Base-by-base conservation (phyloP, 140 eudicot species). In the Flaveria floridana region DNA sequence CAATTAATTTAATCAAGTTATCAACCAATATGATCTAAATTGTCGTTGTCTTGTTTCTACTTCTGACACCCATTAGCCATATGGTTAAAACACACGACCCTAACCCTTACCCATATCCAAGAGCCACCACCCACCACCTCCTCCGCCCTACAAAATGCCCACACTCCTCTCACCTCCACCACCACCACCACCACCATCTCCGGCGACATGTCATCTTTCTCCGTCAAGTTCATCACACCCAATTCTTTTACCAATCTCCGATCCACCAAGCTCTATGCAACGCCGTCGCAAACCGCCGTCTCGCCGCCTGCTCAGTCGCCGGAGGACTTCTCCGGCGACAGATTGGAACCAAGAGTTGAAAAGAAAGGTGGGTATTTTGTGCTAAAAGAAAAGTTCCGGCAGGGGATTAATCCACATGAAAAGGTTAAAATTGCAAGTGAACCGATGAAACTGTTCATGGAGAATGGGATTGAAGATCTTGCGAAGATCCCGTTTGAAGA, bases 281-380 rank as follows among this genome's bases (percentile, higher is more conserved):
- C 19, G 14, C 48, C 70, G 37, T 26, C 48, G 10, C 70, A 64
- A 64, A 83, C 90, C 13, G 81, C 88, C 66, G 86, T 80, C 11
- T 84, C 79, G 7, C 80, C 87, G 57, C 61, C 82, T 2, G 0
- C 90, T 20, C 81, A 56, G 48, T 70, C 61, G 25, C 34, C 83
- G 3, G 81, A 52, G 34, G 86, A 18, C 12, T 57, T 84, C 15
- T 56, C 50, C 8, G 80, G 76, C 7, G 83, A 76, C 16, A 82
- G 98, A 80, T 82, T 90, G 41, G 98, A 90, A 86, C 91, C 97
- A 1, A 90, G 96, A 74, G 98, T 93, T 70, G 98, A 93, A 70
- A 78, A 86, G 70, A 88, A 79, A 47, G 84, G 66, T 21, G 97
- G 98, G 34, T 93, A 46, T 58, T 93, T 80, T 79, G 85, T 93